Conservation (phyloP, 129 eudicot species). For the Flaveria brownii region DNA sequence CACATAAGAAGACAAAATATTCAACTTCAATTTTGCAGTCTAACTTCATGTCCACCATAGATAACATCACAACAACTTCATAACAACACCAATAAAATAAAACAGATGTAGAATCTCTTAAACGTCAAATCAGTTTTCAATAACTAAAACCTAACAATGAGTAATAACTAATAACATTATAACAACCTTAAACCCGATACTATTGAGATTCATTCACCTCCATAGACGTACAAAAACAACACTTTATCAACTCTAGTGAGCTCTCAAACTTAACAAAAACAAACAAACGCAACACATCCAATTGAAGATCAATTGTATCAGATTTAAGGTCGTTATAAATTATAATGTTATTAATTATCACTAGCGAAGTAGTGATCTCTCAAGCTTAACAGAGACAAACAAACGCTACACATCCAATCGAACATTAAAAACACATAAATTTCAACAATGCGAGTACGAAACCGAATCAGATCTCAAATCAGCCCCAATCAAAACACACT, state of each 20-base stretch:
- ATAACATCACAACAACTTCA: background rate
- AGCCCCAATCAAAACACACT: slow-evolving; percentile 18
- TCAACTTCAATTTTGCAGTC: background rate
- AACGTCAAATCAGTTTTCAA: slow-evolving; percentile 1
- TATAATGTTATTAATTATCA: too few species aligned
- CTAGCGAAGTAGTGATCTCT: background rate
- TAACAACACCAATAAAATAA: background rate
- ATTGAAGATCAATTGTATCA: background rate
- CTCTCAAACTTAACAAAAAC: background rate
- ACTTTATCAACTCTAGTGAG: slow-evolving; percentile 11
- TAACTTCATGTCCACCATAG: slow-evolving; percentile 20
- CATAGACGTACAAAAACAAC: background rate
- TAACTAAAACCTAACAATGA: slow-evolving; percentile 17
- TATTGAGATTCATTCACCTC: background rate
- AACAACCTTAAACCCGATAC: slow-evolving; percentile 6
- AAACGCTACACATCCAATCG: background rate
- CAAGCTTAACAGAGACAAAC: background rate
- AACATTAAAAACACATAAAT: slow-evolving; percentile 14
- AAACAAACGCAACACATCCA: slow-evolving; percentile 4
- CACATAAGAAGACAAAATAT: slow-evolving; percentile 26
- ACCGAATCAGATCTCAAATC: slow-evolving; percentile 52
- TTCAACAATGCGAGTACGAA: slow-evolving; percentile 52
- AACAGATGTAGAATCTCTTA: slow-evolving; percentile 20
- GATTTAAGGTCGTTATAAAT: too few species aligned
- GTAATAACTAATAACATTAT: background rate